These are phyloP conservation scores for Crithidia bombi DNA, from an alignment of 208 protist genomes.

Conservation along the genomic window DNA sequence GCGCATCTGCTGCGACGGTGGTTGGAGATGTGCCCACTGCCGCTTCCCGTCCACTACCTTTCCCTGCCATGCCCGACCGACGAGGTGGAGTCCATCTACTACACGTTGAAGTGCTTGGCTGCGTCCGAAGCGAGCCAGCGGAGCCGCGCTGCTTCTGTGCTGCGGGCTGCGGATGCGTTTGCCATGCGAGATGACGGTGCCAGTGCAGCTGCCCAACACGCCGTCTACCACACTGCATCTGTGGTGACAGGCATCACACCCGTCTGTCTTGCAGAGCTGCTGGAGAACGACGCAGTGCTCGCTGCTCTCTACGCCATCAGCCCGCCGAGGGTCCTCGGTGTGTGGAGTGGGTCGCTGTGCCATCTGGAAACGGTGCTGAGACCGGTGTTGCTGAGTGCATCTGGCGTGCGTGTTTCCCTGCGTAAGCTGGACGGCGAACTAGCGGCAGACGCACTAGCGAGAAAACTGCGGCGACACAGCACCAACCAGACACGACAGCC, in stretches of 20 bases:
- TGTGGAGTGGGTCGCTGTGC: constrained; percentile 33
- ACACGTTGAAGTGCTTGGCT: constrained; percentile 38
- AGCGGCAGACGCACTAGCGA: not conserved
- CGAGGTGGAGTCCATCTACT: constrained; percentile 40
- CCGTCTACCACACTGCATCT: not conserved
- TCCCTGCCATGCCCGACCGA: constrained; percentile 17
- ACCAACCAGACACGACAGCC: not conserved
- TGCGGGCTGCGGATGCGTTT: not conserved
- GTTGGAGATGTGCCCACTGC: constrained; percentile 27
- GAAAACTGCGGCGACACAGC: not conserved
- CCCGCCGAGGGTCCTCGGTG: constrained; percentile 12
- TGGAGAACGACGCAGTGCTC: constrained; percentile 32
- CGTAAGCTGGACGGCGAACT: constrained; percentile 6
- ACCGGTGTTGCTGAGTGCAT: constrained; percentile 27
- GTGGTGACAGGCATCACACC: constrained; percentile 34
- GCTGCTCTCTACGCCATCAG: constrained; percentile 28
- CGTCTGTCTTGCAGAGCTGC: constrained; percentile 28
- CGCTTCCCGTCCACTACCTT: constrained; percentile 20
- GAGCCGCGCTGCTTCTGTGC: constrained; percentile 4
- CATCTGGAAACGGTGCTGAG: constrained; percentile 22
- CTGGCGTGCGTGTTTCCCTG: constrained; percentile 30
- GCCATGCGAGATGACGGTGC: too few species aligned
- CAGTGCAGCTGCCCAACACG: too few species aligned
- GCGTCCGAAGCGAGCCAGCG: constrained; percentile 27
- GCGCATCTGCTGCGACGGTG: constrained; percentile 25